Conservation (phyloP, 306 rosid species). For the Vigna radiata region DNA sequence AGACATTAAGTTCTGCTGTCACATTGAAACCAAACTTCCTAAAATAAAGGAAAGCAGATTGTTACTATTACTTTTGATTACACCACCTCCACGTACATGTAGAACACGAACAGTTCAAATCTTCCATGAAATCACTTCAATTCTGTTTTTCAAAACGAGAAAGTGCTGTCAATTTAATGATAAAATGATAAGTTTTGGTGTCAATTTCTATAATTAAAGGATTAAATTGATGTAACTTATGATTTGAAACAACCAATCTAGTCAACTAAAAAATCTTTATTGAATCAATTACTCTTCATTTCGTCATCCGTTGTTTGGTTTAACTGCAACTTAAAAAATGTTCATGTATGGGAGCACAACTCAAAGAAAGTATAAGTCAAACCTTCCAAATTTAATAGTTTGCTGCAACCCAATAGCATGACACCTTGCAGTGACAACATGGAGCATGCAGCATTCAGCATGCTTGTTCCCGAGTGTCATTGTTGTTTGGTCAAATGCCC, state of each 20-base stretch:
- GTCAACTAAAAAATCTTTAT: neutral
- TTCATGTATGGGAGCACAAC: neutral
- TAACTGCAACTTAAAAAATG: neutral
- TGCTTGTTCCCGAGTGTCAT: neutral
- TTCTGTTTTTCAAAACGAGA: neutral
- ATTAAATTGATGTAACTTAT: neutral
- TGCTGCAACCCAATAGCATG: neutral
- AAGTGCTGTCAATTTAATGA: too few species aligned
- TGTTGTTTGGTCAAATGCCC: slow-evolving; percentile 1
- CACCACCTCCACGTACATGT: neutral
- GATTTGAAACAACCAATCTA: neutral
- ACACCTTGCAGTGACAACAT: slow-evolving; percentile 2
- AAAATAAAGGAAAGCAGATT: neutral
- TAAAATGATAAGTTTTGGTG: neutral
- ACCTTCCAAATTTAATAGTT: neutral
- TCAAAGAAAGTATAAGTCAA: neutral
- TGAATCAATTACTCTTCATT: neutral
- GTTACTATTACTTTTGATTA: too few species aligned
- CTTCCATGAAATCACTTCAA: neutral
- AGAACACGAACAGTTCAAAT: neutral
- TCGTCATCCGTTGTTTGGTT: slow-evolving; percentile 6
- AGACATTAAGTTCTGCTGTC: neutral
- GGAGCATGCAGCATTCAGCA: slow-evolving; percentile 21
- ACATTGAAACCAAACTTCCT: neutral
- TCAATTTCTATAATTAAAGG: neutral